These are phyloP conservation scores for Mycena epipterygia DNA, from an alignment of 768 basidiomycete genomes.

Conservation along the genomic window DNA sequence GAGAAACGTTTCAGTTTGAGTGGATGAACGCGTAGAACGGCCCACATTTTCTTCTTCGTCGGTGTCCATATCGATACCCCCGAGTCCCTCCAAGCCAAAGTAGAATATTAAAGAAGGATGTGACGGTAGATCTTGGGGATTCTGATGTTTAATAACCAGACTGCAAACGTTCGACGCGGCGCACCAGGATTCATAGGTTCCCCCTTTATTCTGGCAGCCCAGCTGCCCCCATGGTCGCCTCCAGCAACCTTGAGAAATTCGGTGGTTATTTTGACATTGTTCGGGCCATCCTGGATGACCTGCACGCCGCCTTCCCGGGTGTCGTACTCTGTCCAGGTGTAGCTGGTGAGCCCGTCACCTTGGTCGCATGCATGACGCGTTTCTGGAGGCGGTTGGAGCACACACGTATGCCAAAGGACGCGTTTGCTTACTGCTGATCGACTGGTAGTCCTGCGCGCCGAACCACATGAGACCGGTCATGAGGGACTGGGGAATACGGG, in stretches of 20 bases:
- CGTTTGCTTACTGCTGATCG: conserved; percentile 67
- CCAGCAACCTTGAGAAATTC: conserved; percentile 90
- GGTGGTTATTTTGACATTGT: conserved; percentile 89
- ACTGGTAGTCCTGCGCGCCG: conserved; percentile 87
- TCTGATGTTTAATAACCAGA: conserved; percentile 5
- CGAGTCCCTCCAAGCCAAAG: conserved; percentile 88
- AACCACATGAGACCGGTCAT: conserved; percentile 97
- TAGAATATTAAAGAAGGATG: conserved; percentile 89
- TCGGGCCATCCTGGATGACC: conserved; percentile 81
- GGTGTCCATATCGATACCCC: conserved; percentile 84
- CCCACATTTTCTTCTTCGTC: conserved; percentile 81
- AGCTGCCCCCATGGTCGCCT: conserved; percentile 87
- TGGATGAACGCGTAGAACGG: conserved; percentile 7
- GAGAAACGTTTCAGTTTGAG: conserved; percentile 20
- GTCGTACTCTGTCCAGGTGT: conserved; percentile 92
- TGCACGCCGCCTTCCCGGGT: conserved; percentile 89
- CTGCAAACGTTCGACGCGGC: conserved; percentile 34
- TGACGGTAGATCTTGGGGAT: conserved; percentile 61
- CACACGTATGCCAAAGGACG: conserved; percentile 5
- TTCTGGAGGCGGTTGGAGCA: conserved; percentile 55
- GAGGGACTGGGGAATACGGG: conserved; percentile 88
- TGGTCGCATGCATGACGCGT: conserved; percentile 93
- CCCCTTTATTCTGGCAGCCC: conserved; percentile 89
- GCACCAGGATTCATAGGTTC: conserved; percentile 78
- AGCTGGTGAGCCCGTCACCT: conserved; percentile 81